Evolutionary conservation across 2,329 filamentous ascomycete species (phyloP).

Genomic region (Sordariomycetes sp.): DNA sequence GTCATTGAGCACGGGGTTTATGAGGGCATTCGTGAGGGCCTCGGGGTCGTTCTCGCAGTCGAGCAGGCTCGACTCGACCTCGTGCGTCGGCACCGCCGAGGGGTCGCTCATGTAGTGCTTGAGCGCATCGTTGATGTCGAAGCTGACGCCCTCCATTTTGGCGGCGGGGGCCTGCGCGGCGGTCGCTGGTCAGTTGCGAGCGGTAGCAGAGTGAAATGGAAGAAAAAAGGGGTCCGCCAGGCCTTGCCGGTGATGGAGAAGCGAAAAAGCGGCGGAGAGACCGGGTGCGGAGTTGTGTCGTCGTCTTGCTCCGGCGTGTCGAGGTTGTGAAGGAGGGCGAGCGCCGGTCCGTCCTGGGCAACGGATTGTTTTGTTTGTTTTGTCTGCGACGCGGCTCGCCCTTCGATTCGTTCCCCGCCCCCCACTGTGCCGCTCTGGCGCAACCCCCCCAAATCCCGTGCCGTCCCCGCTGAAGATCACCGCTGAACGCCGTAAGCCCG

Average conservation of each 20-base stretch:
- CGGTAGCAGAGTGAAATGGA: background rate
- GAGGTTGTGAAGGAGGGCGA: background rate
- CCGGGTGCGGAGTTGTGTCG: background rate
- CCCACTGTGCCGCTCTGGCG: background rate
- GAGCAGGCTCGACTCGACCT: conserved; percentile 69
- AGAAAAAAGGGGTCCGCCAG: too few species aligned
- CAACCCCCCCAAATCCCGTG: background rate
- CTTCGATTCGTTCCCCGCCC: background rate
- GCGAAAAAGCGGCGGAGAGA: background rate
- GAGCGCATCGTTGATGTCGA: conserved; percentile 93
- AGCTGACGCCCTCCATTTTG: conserved; percentile 60
- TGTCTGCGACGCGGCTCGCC: conserved; percentile 10
- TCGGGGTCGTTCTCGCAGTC: conserved; percentile 92
- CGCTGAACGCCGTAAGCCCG: background rate
- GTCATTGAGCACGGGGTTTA: conserved; percentile 79
- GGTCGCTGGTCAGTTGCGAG: background rate
- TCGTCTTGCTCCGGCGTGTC: background rate
- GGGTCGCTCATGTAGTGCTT: conserved; percentile 97
- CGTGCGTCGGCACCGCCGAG: conserved; percentile 65
- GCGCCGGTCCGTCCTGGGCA: conserved; percentile 1
- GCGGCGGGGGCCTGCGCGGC: conserved; percentile 8
- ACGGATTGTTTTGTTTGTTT: conserved; percentile 15
- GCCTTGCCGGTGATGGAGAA: background rate
- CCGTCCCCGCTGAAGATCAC: background rate
- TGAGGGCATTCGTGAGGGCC: conserved; percentile 59